A percentile compares a stretch with the other conserved stretches of the same genome.
Evolutionary conservation across 2,329 filamentous ascomycete genomes (phyloP).

Genomic region (Paraphoma chrysanthemicola): DNA sequence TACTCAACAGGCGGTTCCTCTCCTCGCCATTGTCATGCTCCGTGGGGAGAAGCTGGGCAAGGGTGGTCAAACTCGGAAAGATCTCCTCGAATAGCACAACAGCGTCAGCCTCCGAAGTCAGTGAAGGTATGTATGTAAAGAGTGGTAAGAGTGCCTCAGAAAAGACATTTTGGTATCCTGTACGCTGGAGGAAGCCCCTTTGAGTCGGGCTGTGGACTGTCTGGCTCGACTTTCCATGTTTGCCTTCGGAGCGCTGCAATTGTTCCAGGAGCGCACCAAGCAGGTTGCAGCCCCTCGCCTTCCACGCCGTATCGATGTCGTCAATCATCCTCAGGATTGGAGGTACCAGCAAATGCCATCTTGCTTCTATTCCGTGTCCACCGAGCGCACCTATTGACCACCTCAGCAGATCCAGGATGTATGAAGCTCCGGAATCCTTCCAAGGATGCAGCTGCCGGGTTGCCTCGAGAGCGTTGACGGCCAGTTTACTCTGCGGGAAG

Average conservation of each 20-base stretch:
- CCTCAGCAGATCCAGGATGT: conserved; percentile 63
- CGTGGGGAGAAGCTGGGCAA: conserved; percentile 47
- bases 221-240: conserved; percentile 27
- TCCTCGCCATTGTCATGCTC: conserved; percentile 13
- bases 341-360: conserved; percentile 75
- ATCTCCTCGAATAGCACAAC: conserved; percentile 67
- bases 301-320: conserved; percentile 62
- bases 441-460: conserved; percentile 65
- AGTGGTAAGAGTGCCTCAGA: conserved; percentile 73
- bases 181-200: conserved; percentile 55
- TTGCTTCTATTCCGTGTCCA: conserved; percentile 58
- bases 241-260: conserved; percentile 2
- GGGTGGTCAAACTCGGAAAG: conserved; percentile 69
- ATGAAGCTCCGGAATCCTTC: conserved; percentile 61
- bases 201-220: conserved; percentile 45
- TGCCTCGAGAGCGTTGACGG: conserved; percentile 57
- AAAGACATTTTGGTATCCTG: conserved; percentile 70
- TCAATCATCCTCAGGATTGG: conserved; percentile 74
- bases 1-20: conserved; percentile 51
- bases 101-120: conserved; percentile 78
- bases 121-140: conserved; percentile 76
- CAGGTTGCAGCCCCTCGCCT: conserved; percentile 63
- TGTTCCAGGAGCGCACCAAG: conserved; percentile 63
- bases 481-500: conserved; percentile 57
- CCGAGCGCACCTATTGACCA: conserved; percentile 65